Evolutionary conservation across 352 stramenopile genomes (phyloP).

Genomic region (Pythium myriotylum): DNA sequence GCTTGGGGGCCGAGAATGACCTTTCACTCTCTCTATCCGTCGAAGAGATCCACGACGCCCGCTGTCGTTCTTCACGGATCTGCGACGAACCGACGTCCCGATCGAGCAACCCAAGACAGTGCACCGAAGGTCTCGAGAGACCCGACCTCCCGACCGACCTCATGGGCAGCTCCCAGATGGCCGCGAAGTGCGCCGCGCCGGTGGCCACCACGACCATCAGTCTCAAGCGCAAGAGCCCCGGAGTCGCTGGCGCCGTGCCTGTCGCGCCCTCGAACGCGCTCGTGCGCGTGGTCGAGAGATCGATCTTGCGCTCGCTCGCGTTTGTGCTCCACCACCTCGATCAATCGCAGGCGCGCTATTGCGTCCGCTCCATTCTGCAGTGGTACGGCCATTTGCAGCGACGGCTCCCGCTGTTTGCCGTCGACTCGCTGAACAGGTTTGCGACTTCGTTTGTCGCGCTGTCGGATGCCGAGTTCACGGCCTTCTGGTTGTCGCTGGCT

Average conservation of each 20-base stretch:
- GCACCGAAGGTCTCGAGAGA: too few species aligned
- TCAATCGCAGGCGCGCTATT: constrained; percentile 53
- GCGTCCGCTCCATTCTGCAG: constrained; percentile 57
- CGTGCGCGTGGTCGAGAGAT: constrained; percentile 58
- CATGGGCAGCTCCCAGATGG: too few species aligned
- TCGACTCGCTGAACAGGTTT: constrained; percentile 50
- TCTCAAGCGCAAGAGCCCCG: constrained; percentile 28
- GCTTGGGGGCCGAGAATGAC: not conserved
- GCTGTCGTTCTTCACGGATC: too few species aligned
- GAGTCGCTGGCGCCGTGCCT: not conserved
- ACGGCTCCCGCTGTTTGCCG: constrained; percentile 42
- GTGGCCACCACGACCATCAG: not conserved
- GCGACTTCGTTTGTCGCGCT: constrained; percentile 61
- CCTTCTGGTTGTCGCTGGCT: constrained; percentile 69
- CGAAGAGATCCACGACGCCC: too few species aligned
- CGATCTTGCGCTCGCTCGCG: constrained; percentile 61
- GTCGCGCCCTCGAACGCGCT: constrained; percentile 41
- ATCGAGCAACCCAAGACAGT: not conserved
- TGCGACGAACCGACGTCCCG: not conserved
- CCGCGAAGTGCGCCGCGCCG: too few species aligned
- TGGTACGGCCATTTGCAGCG: constrained; percentile 67
- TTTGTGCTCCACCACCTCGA: constrained; percentile 74
- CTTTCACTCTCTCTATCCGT: not conserved
- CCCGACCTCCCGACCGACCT: too few species aligned
- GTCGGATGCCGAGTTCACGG: constrained; percentile 63